Percentiles rank a stretch among this genome's conserved stretches.
Conservation (phyloP, 768 basidiomycete species). For the Boletus subparvulus region DNA sequence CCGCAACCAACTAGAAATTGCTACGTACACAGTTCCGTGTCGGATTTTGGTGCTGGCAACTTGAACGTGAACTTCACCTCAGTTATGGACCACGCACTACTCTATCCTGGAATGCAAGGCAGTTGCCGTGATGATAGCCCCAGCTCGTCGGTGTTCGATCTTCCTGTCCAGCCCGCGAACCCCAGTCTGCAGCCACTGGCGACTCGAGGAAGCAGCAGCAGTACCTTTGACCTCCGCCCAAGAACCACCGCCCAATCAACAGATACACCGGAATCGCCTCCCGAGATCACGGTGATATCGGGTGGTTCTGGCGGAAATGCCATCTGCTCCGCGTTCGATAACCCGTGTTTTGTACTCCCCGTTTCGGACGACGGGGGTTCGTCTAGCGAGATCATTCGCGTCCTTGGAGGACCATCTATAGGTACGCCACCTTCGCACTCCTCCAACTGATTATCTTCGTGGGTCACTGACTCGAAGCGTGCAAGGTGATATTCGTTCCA, state of each 20-base stretch:
- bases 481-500: slow-evolving; percentile 83
- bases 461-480: slow-evolving; percentile 3
- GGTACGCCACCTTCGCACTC: slow-evolving; percentile 42
- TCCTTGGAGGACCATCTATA: slow-evolving; percentile 83
- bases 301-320: slow-evolving; percentile 95
- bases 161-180: slow-evolving; percentile 48
- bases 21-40: no score
- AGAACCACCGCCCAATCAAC: slow-evolving; percentile 2
- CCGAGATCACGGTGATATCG: slow-evolving; percentile 75
- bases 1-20: no score
- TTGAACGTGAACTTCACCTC: not conserved
- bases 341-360: slow-evolving; percentile 81
- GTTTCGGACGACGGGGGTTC: slow-evolving; percentile 96
- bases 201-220: slow-evolving; percentile 8
- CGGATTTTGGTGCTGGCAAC: no score
- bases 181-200: slow-evolving; percentile 20
- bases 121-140: slow-evolving; percentile 45
- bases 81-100: slow-evolving; percentile 17
- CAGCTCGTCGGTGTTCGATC: slow-evolving; percentile 73
- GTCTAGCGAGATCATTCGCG: slow-evolving; percentile 91
- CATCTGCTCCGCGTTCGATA: slow-evolving; percentile 80
- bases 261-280: slow-evolving; percentile 8
- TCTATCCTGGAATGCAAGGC: slow-evolving; percentile 7
- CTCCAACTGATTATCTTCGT: slow-evolving; percentile 13
- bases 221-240: slow-evolving; percentile 1